Evolutionary conservation across 306 rosid species (phyloP), one percentile per base, ranked within the genome.

Genomic region (Lathyrus aphaca): DNA sequence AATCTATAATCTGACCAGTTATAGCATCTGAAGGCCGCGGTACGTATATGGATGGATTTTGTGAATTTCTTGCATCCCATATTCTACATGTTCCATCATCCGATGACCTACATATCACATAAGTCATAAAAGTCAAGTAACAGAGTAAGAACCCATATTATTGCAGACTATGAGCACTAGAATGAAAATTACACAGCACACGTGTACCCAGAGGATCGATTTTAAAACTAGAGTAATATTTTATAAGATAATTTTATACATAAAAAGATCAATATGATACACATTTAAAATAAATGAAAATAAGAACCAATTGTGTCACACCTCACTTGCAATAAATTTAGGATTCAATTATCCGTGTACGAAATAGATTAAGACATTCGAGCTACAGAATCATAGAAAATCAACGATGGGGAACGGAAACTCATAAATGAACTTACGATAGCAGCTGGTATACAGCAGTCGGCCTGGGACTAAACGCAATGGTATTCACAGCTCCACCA

Each of bases 21-120:
- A 69, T 50, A 81, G 81, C 66, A 60, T 88, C 96, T 8, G 74
- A 39, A 74, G 93, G 96, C 69, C 85, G 86, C 8, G 97, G 96
- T 63, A 73, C 64, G 76, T 85, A 91, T 76, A 91, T 76, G 56
- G 91, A 86, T 6, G 89, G 88, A 49, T 79, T 86, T 72, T 67
- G 89, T 55, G 96, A 85, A 71, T 19, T 73, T 76, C 97, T 85
- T 35, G 96, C 97, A 80, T 91, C 96, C 97, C 97, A 91, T 69
- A 91, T 82, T 80, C 96, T 83, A 81, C 97, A 91, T 55, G 96
- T 88, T 77, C 97, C 97, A 79, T 91, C 96, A 73, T 91, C 97
- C 1, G 97, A 91, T 64, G 97, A 85, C 79, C 97, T 91, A 66
- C 66, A 75, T 11, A 68, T 38, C 57, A 40, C 27, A 72, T 18